Conservation (phyloP, 2,329 filamentous ascomycete species). For the Nemania diffusa region DNA sequence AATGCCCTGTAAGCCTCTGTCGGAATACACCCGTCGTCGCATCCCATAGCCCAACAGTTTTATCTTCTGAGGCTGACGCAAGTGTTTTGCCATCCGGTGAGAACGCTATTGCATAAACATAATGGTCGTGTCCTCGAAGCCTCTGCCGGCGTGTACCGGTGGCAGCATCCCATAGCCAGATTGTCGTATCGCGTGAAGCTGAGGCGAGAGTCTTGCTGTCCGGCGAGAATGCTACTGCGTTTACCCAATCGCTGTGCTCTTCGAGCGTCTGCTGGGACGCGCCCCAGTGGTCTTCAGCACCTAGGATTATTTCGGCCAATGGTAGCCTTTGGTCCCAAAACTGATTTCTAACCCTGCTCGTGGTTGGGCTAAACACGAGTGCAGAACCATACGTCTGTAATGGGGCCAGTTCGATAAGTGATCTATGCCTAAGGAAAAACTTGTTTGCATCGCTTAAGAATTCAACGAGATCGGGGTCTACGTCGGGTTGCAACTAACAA, state of each 20-base stretch:
- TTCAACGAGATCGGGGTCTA: not conserved
- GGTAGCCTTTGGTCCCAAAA: conserved; percentile 4
- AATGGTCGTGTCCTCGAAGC: not conserved
- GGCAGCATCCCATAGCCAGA: conserved; percentile 4
- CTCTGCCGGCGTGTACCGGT: not conserved
- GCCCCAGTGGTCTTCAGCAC: not conserved
- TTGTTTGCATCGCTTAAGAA: not conserved
- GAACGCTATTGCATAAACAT: not conserved
- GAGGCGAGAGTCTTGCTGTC: conserved; percentile 9
- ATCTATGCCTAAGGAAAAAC: not conserved
- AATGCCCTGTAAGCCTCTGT: not conserved
- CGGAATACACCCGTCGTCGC: not conserved
- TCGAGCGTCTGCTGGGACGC: conserved; percentile 1
- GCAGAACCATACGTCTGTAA: conserved; percentile 18
- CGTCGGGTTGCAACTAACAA: not conserved
- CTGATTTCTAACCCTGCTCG: not conserved
- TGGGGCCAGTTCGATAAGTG: not conserved
- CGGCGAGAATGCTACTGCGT: not conserved
- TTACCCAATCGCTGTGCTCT: not conserved
- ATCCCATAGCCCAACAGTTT: conserved; percentile 2
- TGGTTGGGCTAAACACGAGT: conserved; percentile 8
- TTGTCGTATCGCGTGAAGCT: not conserved
- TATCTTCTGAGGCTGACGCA: not conserved
- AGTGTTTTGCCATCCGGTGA: not conserved
- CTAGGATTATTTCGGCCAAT: not conserved